phyloP scores from a whole-genome alignment of 1,139 yeast genomes.

The Yarrowia galli region DNA sequence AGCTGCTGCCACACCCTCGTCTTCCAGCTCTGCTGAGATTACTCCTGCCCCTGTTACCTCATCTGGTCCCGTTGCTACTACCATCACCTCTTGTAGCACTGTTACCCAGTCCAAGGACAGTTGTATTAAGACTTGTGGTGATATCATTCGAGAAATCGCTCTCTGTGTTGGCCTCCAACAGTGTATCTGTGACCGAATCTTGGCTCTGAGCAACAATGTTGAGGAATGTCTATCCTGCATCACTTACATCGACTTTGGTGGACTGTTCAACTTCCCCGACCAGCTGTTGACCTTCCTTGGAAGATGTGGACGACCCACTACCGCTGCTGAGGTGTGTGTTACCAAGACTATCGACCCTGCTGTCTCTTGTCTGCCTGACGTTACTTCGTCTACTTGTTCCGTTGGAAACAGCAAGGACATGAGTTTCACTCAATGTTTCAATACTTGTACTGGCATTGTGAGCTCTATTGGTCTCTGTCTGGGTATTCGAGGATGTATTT shows the following conservation, averaged over 20 bases:
- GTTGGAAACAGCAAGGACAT: background rate
- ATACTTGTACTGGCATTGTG: slow-evolving; percentile 1
- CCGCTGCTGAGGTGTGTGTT: slow-evolving; percentile 12
- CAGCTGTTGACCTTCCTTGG: slow-evolving; percentile 12
- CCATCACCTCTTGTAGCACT: slow-evolving; percentile 3
- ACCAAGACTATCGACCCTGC: slow-evolving; percentile 13
- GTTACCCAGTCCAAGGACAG: slow-evolving; percentile 1
- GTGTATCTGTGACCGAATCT: slow-evolving; percentile 19
- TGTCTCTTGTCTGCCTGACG: slow-evolving; percentile 15
- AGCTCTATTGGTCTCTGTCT: slow-evolving; percentile 7
- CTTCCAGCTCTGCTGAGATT: background rate
- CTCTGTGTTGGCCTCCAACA: slow-evolving; percentile 13
- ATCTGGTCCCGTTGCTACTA: background rate
- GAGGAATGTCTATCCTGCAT: slow-evolving; percentile 9
- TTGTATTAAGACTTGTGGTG: slow-evolving; percentile 12
- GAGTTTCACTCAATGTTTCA: background rate
- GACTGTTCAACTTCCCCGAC: background rate
- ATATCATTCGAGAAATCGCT: slow-evolving; percentile 20
- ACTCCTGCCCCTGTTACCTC: background rate
- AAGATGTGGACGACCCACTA: slow-evolving; percentile 1
- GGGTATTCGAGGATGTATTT: background rate
- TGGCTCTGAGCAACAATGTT: slow-evolving; percentile 3
- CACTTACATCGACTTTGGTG: slow-evolving; percentile 11
- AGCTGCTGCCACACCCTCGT: background rate
- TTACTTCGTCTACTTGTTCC: slow-evolving; percentile 9